A percentile compares a stretch with the other conserved stretches of the same genome.
These are phyloP conservation scores for Sparassis latifolia DNA, from an alignment of 1,284 basidiomycete species.

Conservation along the genomic window DNA sequence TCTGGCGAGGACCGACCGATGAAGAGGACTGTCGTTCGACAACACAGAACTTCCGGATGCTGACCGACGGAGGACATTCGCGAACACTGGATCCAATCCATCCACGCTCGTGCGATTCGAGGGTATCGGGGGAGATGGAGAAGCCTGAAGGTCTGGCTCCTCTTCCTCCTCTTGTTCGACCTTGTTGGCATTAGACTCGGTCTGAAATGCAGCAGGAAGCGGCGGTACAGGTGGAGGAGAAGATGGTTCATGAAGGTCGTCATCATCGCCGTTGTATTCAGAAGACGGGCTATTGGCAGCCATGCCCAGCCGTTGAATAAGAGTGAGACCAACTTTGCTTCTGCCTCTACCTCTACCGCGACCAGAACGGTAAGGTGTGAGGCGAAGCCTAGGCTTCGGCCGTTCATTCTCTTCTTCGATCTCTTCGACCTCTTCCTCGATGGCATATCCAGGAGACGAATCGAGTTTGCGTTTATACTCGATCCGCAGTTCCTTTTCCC, in stretches of 20 bases:
- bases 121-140: constrained; percentile 29
- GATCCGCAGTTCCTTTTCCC: constrained; percentile 75
- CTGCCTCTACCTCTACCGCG: constrained; percentile 34
- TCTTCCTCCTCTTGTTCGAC: constrained; percentile 33
- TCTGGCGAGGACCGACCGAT: constrained; percentile 44
- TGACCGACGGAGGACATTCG: constrained; percentile 62
- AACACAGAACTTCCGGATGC: constrained; percentile 46
- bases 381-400: constrained; percentile 21
- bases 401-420: constrained; percentile 38
- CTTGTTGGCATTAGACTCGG: constrained; percentile 26
- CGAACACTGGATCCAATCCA: constrained; percentile 80
- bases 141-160: constrained; percentile 31
- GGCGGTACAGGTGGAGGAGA: constrained; percentile 46
- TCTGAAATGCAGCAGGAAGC: constrained; percentile 37
- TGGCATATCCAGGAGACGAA: constrained; percentile 27
- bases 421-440: constrained; percentile 45
- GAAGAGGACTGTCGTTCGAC: constrained; percentile 49
- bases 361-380: constrained; percentile 32
- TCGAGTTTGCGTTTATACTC: constrained; percentile 51
- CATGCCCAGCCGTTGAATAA: constrained; percentile 57
- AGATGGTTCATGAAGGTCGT: constrained; percentile 35
- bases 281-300: constrained; percentile 49
- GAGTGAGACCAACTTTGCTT: constrained; percentile 44
- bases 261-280: constrained; percentile 44
- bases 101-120: constrained; percentile 67